phyloP scores from a whole-genome alignment of 2,329 filamentous ascomycete genomes.

The Alternaria novae-zelandiae region DNA sequence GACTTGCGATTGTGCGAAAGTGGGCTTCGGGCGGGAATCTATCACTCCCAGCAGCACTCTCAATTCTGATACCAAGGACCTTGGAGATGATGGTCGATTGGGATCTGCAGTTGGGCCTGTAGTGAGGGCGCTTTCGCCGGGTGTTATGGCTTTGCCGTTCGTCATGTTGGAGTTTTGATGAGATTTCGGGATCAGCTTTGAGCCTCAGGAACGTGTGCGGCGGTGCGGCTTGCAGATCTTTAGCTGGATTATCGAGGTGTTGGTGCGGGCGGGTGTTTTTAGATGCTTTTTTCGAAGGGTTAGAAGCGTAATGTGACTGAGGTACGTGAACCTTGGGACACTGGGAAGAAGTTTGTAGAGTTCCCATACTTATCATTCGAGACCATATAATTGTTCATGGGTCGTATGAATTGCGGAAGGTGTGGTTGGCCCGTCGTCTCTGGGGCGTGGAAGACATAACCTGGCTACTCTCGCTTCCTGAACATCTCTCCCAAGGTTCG shows the following conservation, averaged over 20 bases:
- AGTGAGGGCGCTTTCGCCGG: neutral
- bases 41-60: neutral
- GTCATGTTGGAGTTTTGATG: neutral
- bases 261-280: neutral
- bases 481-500: neutral
- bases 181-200: neutral
- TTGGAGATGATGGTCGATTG: neutral
- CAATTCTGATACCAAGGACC: neutral
- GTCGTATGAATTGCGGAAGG: neutral
- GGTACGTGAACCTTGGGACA: neutral
- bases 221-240: neutral
- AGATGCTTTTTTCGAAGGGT: neutral
- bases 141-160: neutral
- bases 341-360: neutral
- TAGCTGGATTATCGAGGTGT: neutral
- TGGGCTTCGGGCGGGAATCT: neutral
- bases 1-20: neutral
- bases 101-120: neutral
- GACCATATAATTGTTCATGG: neutral
- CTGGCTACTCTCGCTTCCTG: neutral
- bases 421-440: neutral
- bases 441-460: neutral
- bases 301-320: neutral
- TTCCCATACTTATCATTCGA: neutral
- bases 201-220: neutral